Conservation (phyloP, 345 rosid species). For the Alliaria petiolata region DNA sequence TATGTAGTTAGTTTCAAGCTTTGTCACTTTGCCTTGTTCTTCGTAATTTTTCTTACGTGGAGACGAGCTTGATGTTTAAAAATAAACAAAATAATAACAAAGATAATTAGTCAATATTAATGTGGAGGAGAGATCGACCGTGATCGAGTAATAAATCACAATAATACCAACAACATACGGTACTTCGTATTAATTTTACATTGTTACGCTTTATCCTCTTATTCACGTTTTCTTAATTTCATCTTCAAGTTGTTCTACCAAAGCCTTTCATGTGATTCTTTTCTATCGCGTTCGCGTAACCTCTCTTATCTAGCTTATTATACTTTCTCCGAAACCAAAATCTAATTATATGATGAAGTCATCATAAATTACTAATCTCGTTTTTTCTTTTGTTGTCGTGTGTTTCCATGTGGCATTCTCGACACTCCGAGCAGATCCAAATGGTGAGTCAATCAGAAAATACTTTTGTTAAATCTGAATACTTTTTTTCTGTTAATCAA, state of each 20-base stretch:
- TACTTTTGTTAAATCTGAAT: neutral
- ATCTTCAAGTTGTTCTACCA: constrained; percentile 15
- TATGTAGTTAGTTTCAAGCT: neutral
- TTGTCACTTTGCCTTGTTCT: no score
- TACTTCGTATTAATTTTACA: neutral
- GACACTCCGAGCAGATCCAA: constrained; percentile 33
- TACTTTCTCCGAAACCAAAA: neutral
- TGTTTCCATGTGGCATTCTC: constrained; percentile 1
- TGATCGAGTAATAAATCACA: constrained; percentile 5
- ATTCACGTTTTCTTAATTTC: neutral
- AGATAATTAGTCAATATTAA: neutral
- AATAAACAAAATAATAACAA: neutral
- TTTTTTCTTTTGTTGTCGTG: neutral
- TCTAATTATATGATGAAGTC: neutral
- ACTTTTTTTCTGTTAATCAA: no score
- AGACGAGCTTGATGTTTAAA: neutral
- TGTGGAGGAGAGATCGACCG: neutral
- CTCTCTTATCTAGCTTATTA: neutral
- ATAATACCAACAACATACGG: neutral
- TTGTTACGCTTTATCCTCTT: neutral
- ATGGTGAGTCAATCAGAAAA: constrained; percentile 32
- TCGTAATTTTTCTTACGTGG: neutral
- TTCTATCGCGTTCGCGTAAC: neutral
- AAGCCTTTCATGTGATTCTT: constrained; percentile 15
- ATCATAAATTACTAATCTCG: neutral